Evolutionary conservation across 2,329 filamentous ascomycete species (phyloP), one percentile per base, ranked within the genome.

Genomic region (Penicillium glabrum): DNA sequence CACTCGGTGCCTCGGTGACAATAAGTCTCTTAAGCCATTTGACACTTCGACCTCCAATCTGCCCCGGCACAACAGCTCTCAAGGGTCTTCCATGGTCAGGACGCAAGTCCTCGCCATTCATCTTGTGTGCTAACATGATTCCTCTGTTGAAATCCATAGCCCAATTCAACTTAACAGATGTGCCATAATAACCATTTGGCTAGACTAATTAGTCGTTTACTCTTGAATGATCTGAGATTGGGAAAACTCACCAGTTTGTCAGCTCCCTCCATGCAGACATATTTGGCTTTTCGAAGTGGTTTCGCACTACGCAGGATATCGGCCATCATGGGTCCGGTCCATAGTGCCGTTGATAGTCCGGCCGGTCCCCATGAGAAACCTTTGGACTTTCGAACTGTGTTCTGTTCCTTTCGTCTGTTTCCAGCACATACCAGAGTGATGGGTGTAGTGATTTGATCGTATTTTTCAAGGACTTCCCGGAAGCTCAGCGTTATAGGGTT

Each of bases 351-450:
- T 0, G 91, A 96, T 6, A 97, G 72, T 24, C 92, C 93, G 4
- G 90, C 92, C 1, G 93, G 82, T 35, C 93, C 93, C 93, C 93
- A 97, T 2, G 91, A 96, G 76, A 97, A 97, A 0, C 93, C 93
- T 67, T 96, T 96, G 1, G 90, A 91, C 73, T 96, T 96, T 16
- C 91, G 83, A 3, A 96, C 90, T 51, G 91, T 82, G 65, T 97
- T 97, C 70, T 96, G 93, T 75, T 97, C 93, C 76, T 96, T 96
- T 31, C 93, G 84, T 57, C 93, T 83, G 72, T 97, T 97, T 1
- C 93, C 93, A 4, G 93, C 93, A 72, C 93, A 97, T 23, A 96
- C 92, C 1, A 97, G 83, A 0, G 93, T 96, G 58, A 97, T 83
- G 0, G 93, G 93, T 56, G 89, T 90, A 3, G 92, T 96, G 26